Percentiles rank a stretch among this genome's conserved stretches.
Evolutionary conservation across 2,329 filamentous ascomycete species (phyloP).

Genomic region (Phyllosticta capitalensis): DNA sequence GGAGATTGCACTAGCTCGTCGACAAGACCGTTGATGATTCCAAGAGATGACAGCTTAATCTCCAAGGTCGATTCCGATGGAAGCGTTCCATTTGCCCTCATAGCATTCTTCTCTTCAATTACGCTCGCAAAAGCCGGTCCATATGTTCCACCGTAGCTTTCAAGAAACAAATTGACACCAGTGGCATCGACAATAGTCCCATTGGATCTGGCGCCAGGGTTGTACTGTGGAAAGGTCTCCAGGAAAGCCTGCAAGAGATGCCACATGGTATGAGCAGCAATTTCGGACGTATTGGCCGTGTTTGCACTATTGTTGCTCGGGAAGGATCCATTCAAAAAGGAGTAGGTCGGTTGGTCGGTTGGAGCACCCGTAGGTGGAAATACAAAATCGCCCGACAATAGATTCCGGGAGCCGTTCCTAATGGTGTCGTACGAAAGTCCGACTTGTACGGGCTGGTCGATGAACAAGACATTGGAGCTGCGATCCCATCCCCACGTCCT

Average conservation of each 20-base stretch:
- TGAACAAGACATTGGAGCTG: conserved; percentile 49
- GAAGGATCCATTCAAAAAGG: conserved; percentile 55
- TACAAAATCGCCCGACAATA: conserved; percentile 30
- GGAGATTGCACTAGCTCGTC: conserved; percentile 54
- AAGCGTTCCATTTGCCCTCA: conserved; percentile 42
- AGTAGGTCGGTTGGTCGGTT: conserved; percentile 29
- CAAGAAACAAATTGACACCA: conserved; percentile 56
- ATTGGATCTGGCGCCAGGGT: conserved; percentile 36
- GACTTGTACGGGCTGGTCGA: conserved; percentile 59
- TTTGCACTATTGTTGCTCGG: conserved; percentile 41
- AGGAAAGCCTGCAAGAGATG: conserved; percentile 56
- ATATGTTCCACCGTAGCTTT: conserved; percentile 63
- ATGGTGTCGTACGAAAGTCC: conserved; percentile 58
- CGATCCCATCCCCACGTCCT: conserved; percentile 59
- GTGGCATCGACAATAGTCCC: conserved; percentile 32
- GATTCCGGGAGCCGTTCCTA: conserved; percentile 38
- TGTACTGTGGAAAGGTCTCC: conserved; percentile 48
- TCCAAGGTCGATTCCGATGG: conserved; percentile 42
- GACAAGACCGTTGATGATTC: conserved; percentile 63
- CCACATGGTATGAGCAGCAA: conserved; percentile 52
- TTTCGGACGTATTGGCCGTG: conserved; percentile 48
- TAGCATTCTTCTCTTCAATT: conserved; percentile 53
- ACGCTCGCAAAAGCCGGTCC: conserved; percentile 53
- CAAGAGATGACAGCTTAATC: conserved; percentile 53
- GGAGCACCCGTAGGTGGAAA: conserved; percentile 29